Conservation (phyloP, 805 yeast species). For the Torulaspora microellipsoides region DNA sequence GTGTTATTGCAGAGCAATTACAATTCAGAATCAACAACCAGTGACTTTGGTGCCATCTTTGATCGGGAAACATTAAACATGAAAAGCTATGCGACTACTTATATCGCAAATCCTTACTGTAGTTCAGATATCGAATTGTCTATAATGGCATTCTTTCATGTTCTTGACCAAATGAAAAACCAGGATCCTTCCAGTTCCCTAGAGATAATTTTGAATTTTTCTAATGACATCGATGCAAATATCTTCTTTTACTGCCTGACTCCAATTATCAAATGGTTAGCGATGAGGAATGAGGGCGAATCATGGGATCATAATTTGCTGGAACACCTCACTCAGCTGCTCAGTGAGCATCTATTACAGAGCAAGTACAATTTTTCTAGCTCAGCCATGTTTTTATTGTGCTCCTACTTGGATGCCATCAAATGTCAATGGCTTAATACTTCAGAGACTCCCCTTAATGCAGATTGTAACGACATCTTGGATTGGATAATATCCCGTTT, state of each 20-base stretch:
- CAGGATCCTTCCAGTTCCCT: constrained; percentile 1
- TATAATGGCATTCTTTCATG: constrained; percentile 5
- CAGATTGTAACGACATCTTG: constrained; percentile 46
- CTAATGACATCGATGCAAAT: constrained; percentile 4
- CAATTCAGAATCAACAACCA: neutral
- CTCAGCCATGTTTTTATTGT: constrained; percentile 14
- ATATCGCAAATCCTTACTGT: neutral
- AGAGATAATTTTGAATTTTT: constrained; percentile 4
- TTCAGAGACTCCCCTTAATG: constrained; percentile 26
- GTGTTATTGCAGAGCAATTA: neutral
- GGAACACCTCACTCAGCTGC: constrained; percentile 20
- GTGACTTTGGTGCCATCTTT: constrained; percentile 1
- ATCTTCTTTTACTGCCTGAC: constrained; percentile 4
- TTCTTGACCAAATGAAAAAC: constrained; percentile 2
- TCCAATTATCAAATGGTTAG: constrained; percentile 8
- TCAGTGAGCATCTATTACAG: constrained; percentile 24
- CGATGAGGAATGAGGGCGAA: neutral
- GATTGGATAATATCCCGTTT: constrained; percentile 43
- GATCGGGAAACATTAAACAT: neutral
- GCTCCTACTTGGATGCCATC: constrained; percentile 16
- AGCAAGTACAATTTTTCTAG: constrained; percentile 22
- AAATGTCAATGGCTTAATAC: constrained; percentile 27
- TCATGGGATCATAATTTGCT: constrained; percentile 2
- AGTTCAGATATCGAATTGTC: constrained; percentile 1
- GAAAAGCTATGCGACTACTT: neutral